Evolutionary conservation across 2,329 filamentous ascomycete genomes (phyloP).

Genomic region (Alternaria viburni): DNA sequence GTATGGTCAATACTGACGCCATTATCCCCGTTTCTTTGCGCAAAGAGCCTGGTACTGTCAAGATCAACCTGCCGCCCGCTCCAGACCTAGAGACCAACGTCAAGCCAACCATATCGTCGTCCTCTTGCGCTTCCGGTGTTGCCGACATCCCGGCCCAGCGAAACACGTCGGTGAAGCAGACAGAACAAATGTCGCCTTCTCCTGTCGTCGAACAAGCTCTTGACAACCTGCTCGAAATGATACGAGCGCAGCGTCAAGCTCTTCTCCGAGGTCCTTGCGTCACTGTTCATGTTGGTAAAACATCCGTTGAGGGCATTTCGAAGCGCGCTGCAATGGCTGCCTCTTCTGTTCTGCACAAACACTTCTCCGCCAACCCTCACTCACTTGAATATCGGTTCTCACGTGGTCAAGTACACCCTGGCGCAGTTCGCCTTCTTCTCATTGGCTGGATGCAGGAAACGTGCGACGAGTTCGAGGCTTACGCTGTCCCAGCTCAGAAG

Average conservation of each 20-base stretch:
- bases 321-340: slow-evolving; percentile 24
- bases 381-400: slow-evolving; percentile 8
- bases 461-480: slow-evolving; percentile 9
- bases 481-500: slow-evolving; percentile 1
- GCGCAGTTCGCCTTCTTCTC: slow-evolving; percentile 11
- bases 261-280: slow-evolving; percentile 13
- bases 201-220: too few relatives aligned
- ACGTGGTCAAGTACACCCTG: not conserved
- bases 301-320: not conserved
- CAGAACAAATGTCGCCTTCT: too few relatives aligned
- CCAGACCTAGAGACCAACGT: too few relatives aligned
- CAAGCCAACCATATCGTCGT: too few relatives aligned
- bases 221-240: slow-evolving; percentile 14
- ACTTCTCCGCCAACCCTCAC: slow-evolving; percentile 15
- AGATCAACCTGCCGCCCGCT: too few relatives aligned
- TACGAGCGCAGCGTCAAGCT: slow-evolving; percentile 8
- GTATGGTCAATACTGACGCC: too few relatives aligned
- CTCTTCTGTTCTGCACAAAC: slow-evolving; percentile 10
- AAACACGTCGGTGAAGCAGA: too few relatives aligned
- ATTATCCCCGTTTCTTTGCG: too few relatives aligned
- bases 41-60: too few relatives aligned
- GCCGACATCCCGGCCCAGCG: too few relatives aligned
- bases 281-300: slow-evolving; percentile 10
- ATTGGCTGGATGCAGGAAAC: slow-evolving; percentile 12
- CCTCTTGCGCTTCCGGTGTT: too few relatives aligned